phyloP scores from a whole-genome alignment of 768 basidiomycete genomes.

The Russula sp. region DNA sequence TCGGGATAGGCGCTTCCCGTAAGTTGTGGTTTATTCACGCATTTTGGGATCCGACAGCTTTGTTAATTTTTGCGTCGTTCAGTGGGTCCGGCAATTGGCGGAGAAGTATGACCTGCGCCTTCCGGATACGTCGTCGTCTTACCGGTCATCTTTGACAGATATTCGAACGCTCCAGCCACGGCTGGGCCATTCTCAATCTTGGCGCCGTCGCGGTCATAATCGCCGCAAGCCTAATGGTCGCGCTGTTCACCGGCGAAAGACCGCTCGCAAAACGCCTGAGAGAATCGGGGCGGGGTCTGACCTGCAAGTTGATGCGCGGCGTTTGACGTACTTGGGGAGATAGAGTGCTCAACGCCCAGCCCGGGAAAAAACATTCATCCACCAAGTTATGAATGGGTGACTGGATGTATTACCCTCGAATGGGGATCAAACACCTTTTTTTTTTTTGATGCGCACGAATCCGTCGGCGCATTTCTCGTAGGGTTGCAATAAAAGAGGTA shows the following conservation, averaged over 20 bases:
- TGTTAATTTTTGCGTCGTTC: neutral
- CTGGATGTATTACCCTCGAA: too few species aligned
- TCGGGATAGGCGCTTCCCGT: constrained; percentile 60
- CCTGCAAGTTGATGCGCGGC: neutral
- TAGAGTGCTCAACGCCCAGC: neutral
- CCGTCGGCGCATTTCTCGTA: too few species aligned
- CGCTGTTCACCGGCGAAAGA: constrained; percentile 43
- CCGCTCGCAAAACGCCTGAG: constrained; percentile 20
- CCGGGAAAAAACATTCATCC: too few species aligned
- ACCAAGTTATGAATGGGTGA: too few species aligned
- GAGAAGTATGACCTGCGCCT: constrained; percentile 41
- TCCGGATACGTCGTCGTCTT: neutral
- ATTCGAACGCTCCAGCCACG: constrained; percentile 47
- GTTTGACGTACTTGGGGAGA: neutral
- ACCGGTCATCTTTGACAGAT: constrained; percentile 36
- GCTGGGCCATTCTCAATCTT: constrained; percentile 57
- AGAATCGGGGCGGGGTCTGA: neutral
- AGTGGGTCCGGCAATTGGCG: constrained; percentile 70
- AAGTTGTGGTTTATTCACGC: constrained; percentile 25
- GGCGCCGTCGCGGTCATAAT: constrained; percentile 41
- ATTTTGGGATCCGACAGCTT: neutral
- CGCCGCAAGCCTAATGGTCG: constrained; percentile 35
- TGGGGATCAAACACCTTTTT: too few species aligned
- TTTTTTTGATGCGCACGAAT: too few species aligned
- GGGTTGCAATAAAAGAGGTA: too few species aligned